Percentiles rank a stretch among this genome's conserved stretches.
phyloP scores from a whole-genome alignment of 2,329 filamentous ascomycete species.

The Aspergillus carbonarius region DNA sequence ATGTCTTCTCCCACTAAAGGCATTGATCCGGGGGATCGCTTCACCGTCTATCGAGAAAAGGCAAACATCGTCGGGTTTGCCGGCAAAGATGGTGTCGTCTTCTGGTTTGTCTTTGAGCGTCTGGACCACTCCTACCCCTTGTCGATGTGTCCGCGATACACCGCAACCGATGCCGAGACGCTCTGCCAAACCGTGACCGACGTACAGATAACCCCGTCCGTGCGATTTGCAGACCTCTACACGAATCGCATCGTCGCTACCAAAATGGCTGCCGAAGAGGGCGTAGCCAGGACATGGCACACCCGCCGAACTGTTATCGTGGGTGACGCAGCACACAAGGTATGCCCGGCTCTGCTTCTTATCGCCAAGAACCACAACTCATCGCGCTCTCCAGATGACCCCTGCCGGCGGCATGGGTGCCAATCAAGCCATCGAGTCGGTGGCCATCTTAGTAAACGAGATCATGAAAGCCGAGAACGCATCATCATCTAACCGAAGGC shows the following conservation, averaged over 20 bases:
- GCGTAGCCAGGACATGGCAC: not conserved
- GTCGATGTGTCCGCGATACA: not conserved
- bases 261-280: not conserved
- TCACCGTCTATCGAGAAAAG: not conserved
- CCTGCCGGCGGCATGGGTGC: not conserved
- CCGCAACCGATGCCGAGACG: not conserved
- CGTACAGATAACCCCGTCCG: not conserved
- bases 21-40: not conserved
- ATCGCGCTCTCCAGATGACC: not conserved
- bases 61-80: not conserved
- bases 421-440: not conserved
- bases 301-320: not conserved
- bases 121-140: conserved; percentile 6
- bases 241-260: not conserved
- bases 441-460: not conserved
- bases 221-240: not conserved
- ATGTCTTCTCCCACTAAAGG: too few species aligned
- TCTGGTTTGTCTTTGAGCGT: conserved; percentile 26
- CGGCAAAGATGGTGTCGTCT: conserved; percentile 20
- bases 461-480: not conserved
- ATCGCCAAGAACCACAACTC: not conserved
- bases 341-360: not conserved
- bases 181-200: not conserved
- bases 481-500: too few species aligned
- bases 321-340: not conserved